Evolutionary conservation across 257 asterid genomes (phyloP).

Genomic region (Fraxinus anomala): DNA sequence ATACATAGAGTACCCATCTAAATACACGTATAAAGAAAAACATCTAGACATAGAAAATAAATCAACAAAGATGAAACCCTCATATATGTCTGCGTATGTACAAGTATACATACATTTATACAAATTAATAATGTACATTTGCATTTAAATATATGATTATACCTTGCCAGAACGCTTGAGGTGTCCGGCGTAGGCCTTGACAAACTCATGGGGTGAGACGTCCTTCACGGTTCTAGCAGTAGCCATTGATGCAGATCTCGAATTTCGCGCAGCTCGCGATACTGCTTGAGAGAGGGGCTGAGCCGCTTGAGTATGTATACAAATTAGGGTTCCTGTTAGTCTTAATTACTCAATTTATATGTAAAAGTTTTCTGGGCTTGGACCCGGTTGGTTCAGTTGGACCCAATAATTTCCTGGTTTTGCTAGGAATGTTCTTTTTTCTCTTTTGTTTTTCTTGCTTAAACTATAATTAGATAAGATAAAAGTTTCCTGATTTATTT

Average conservation of each 20-base stretch:
- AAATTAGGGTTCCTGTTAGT: neutral
- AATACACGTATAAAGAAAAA: neutral
- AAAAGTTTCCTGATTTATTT: too few relatives aligned
- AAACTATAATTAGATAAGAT: too few relatives aligned
- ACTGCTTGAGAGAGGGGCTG: neutral
- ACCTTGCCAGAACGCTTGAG: slow-evolving; percentile 99
- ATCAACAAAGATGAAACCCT: neutral
- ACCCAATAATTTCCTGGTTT: neutral
- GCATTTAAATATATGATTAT: neutral
- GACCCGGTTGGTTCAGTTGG: neutral
- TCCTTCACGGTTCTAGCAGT: slow-evolving; percentile 78
- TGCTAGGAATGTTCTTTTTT: too few relatives aligned
- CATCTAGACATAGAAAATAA: neutral
- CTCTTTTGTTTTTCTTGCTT: too few relatives aligned
- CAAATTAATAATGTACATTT: neutral
- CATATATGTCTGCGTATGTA: neutral
- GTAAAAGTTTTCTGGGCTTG: slow-evolving; percentile 6
- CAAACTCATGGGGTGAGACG: slow-evolving; percentile 87
- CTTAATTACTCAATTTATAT: neutral
- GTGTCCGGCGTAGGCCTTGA: slow-evolving; percentile 75
- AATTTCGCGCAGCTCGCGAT: slow-evolving; percentile 25
- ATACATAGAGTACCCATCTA: neutral
- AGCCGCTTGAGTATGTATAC: neutral
- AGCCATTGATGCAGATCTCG: slow-evolving; percentile 56
- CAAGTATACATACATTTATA: neutral